Evolutionary conservation across 1,284 basidiomycete species (phyloP), one percentile per base, ranked within the genome.

Genomic region (Cronartium ribicola): DNA sequence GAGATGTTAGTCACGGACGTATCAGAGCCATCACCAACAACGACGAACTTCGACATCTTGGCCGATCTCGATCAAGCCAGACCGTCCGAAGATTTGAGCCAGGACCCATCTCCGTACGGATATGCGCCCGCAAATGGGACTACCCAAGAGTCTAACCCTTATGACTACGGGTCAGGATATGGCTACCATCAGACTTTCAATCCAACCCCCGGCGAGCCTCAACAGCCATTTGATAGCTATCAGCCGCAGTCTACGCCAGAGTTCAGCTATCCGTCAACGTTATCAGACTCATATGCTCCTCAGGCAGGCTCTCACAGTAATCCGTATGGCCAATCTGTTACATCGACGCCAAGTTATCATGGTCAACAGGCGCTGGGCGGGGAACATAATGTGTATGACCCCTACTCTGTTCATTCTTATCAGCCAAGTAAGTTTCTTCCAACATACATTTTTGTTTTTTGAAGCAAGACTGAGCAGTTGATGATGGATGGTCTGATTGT

Each of bases 1-100:
- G 62, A 73, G 59, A 73, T 73, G 22, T 10, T 64, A 17, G 10
- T 39, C 22, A 36, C 51, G 39, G 64, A 29, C 2, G 13, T 41
- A 37, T 48, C 46, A 39, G 41, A 66, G 17, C 20, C 14, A 11
- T 17, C 6, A 39, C 55, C 64, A 40, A 39, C 48, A 13, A 14
- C 5, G 5, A 29, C 14, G 40, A n/a, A 66, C 41, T 73, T 66
- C 39, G 70, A 73, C 40, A 64, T 66, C 29, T 55, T 66, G 29
- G 70, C 70, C 40, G 64, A 73, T 66, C 37, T 66, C 22, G 48
- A 51, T 51, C 48, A 51, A 51, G 22, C 48, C 17, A 51, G 48
- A 51, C 11, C 48, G 17, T 51, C 48, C 5, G 22, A 20, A 17
- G 22, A 51, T 13, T 17, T 51, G 48, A 20, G 22, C 22, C 48